Evolutionary conservation across 1,284 basidiomycete genomes (phyloP).

Genomic region (Austropuccinia psidii): DNA sequence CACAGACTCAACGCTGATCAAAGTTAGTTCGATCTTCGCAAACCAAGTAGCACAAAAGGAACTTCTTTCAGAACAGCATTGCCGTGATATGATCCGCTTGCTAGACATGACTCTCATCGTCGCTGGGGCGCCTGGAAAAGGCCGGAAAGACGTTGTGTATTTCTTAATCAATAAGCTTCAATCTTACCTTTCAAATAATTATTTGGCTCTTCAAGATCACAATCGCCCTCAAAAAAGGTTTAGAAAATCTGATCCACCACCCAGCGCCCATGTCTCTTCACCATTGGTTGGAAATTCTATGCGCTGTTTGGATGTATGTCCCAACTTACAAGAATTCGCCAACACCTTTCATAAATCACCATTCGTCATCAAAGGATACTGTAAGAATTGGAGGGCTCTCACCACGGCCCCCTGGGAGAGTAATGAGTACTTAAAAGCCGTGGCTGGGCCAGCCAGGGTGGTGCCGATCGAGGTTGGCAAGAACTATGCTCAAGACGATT

Average conservation of each 20-base stretch:
- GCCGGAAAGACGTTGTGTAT: constrained; percentile 58
- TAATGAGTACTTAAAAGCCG: constrained; percentile 58
- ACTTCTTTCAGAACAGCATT: constrained; percentile 17
- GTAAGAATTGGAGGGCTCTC: constrained; percentile 62
- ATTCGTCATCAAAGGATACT: constrained; percentile 63
- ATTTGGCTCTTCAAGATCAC: background rate
- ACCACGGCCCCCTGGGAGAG: constrained; percentile 61
- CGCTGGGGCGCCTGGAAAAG: constrained; percentile 64
- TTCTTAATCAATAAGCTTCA: constrained; percentile 57
- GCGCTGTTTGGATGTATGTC: constrained; percentile 49
- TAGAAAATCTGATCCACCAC: background rate
- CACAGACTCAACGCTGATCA: constrained; percentile 49
- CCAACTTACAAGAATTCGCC: constrained; percentile 57
- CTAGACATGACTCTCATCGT: constrained; percentile 76
- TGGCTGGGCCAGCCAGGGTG: constrained; percentile 67
- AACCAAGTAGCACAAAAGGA: background rate
- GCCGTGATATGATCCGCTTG: constrained; percentile 50
- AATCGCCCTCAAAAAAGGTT: background rate
- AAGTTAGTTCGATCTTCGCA: constrained; percentile 37
- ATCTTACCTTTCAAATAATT: constrained; percentile 20
- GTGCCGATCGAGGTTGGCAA: constrained; percentile 84
- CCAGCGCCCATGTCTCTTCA: background rate
- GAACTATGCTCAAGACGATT: constrained; percentile 71
- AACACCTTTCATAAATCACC: constrained; percentile 53
- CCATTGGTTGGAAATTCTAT: constrained; percentile 5